phyloP scores from a whole-genome alignment of 108 stramenopile genomes.

The Discostella pseudostelligera region DNA sequence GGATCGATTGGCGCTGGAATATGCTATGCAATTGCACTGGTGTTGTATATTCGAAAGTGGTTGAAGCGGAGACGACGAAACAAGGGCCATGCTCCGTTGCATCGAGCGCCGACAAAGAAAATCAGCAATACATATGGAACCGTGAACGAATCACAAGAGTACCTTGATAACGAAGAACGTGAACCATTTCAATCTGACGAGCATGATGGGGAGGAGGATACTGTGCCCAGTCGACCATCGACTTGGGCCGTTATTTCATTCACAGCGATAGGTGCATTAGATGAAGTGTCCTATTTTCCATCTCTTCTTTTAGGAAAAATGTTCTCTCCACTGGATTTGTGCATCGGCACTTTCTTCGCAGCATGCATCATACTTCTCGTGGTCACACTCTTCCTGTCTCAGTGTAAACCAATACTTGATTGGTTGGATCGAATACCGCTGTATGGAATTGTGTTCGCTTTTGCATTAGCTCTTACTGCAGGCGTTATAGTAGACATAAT shows the following conservation, averaged over 20 bases:
- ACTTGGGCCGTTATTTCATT: conserved; percentile 53
- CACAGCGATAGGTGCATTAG: conserved; percentile 62
- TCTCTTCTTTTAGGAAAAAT: conserved; percentile 61
- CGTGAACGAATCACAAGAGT: conserved; percentile 6
- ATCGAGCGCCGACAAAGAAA: conserved; percentile 20
- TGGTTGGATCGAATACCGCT: conserved; percentile 61
- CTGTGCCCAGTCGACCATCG: conserved; percentile 29
- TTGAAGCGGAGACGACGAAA: conserved; percentile 48
- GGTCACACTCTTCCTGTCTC: conserved; percentile 45
- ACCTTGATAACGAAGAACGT: conserved; percentile 7
- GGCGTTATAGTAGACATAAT: conserved; percentile 37
- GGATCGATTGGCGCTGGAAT: conserved; percentile 46
- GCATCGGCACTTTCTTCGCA: conserved; percentile 64
- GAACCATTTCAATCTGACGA: not conserved
- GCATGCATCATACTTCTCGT: conserved; percentile 56
- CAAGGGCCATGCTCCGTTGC: conserved; percentile 14
- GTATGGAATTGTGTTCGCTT: conserved; percentile 57
- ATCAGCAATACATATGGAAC: conserved; percentile 23
- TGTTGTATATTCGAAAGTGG: conserved; percentile 38
- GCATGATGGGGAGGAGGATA: conserved; percentile 23
- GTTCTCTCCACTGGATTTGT: conserved; percentile 60
- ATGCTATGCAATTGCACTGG: conserved; percentile 53
- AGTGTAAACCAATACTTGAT: conserved; percentile 57
- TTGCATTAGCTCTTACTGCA: conserved; percentile 63
- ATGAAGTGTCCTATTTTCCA: conserved; percentile 78